Conservation (phyloP, 257 asterid genomes). For the Penstemon eatonii region DNA sequence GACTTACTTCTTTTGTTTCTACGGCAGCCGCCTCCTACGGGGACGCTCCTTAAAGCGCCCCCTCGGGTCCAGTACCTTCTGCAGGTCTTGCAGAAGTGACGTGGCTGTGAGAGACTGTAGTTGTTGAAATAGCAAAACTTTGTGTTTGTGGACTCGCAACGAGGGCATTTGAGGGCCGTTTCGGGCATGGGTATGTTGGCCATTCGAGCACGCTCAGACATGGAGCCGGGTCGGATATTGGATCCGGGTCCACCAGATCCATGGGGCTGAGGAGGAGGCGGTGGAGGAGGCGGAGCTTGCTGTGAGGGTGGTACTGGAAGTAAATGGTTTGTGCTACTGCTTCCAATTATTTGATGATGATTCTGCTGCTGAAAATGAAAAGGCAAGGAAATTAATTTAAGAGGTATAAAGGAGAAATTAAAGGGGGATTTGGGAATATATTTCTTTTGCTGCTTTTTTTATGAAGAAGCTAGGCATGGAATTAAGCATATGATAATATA, state of each 20-base stretch:
- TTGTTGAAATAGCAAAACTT: constrained; percentile 94
- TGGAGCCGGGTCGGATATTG: constrained; percentile 68
- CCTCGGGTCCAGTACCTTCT: constrained; percentile 91
- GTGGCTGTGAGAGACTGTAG: constrained; percentile 86
- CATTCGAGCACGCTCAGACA: constrained; percentile 87
- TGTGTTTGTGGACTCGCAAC: constrained; percentile 87
- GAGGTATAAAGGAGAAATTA: constrained; percentile 15
- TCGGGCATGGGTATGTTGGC: constrained; percentile 89
- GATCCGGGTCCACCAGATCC: constrained; percentile 43
- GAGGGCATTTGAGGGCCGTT: constrained; percentile 77
- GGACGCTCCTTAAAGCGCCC: constrained; percentile 84
- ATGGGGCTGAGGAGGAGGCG: constrained; percentile 15
- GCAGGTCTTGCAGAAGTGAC: constrained; percentile 96
- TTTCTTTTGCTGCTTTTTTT: constrained; percentile 55
- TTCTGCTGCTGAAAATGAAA: constrained; percentile 43
- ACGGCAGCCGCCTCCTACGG: constrained; percentile 90
- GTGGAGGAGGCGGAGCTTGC: constrained; percentile 10
- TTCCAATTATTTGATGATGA: constrained; percentile 37
- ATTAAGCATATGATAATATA: constrained; percentile 38
- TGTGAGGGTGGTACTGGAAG: constrained; percentile 1
- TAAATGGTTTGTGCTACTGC: constrained; percentile 16
- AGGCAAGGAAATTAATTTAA: constrained; percentile 30
- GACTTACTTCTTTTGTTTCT: constrained; percentile 71
- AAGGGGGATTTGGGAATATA: constrained; percentile 49
- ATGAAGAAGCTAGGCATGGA: constrained; percentile 49